Percentiles rank a stretch among this genome's conserved stretches.
Evolutionary conservation across 2,329 filamentous ascomycete genomes (phyloP).

Genomic region (Pyricularia sp.): DNA sequence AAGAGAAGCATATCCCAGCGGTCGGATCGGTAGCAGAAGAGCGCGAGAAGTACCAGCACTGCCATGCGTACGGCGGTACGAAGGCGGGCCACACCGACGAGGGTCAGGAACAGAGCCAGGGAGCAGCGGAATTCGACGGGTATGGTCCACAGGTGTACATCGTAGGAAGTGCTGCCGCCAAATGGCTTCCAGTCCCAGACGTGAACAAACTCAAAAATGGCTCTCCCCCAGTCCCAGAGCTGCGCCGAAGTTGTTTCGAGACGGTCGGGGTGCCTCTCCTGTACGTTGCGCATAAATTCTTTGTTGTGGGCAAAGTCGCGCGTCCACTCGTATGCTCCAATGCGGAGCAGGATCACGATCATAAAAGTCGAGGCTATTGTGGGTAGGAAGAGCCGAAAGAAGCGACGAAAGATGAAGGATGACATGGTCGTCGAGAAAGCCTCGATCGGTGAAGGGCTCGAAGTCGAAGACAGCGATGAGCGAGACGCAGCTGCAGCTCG

Average conservation of each 20-base stretch:
- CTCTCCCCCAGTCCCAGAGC: conserved; percentile 33
- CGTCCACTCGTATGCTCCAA: conserved; percentile 39
- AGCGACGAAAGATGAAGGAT: conserved; percentile 41
- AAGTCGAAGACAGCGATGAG: neutral
- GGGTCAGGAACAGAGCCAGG: conserved; percentile 44
- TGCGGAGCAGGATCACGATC: conserved; percentile 31
- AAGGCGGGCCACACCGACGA: conserved; percentile 39
- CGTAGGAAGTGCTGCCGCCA: conserved; percentile 40
- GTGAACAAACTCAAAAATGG: conserved; percentile 40
- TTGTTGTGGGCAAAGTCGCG: conserved; percentile 32
- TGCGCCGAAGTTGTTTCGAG: conserved; percentile 28
- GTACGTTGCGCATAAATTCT: conserved; percentile 34
- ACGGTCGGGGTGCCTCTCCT: conserved; percentile 35
- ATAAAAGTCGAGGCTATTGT: conserved; percentile 39
- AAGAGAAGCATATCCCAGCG: conserved; percentile 49
- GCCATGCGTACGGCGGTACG: conserved; percentile 31
- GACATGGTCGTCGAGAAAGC: conserved; percentile 32
- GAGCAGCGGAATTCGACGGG: conserved; percentile 51
- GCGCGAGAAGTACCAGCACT: conserved; percentile 29
- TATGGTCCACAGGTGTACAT: conserved; percentile 54
- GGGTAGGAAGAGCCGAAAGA: conserved; percentile 41
- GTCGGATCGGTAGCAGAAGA: conserved; percentile 35
- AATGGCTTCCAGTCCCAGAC: conserved; percentile 42
- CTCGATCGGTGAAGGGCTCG: conserved; percentile 11
- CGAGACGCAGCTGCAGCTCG: conserved; percentile 3